Evolutionary conservation across 345 rosid species (phyloP), one percentile per base, ranked within the genome.

Genomic region (Lepidium didymum): DNA sequence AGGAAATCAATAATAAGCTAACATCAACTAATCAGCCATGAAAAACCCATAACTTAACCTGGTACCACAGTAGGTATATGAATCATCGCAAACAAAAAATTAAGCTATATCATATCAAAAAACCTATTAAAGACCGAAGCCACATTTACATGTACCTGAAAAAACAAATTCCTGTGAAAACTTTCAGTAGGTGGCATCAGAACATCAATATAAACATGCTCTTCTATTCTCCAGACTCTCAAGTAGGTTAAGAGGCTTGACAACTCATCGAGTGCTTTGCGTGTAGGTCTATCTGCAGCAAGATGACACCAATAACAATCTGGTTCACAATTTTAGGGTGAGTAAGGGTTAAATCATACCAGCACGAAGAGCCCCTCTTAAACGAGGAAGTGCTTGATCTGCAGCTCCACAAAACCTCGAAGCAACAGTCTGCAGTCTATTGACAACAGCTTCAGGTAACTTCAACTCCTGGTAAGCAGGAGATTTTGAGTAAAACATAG

Each of bases 321-420:
- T 38, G n/a, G 25, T n/a, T 15, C 18, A 63, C 23, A 29, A 12
- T 14, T 27, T 25, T 43, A 56, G 18, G 47, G 8, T 7, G 31
- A 25, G 7, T 21, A 44, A 29, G 38, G 12, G 34, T 25, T 25
- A 62, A 46, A 71, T 61, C 51, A 14, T 87, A 92, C 98, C 96
- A 56, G 91, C 77, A 62, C 86, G 97, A 58, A 93, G 78, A 69
- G 98, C 98, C 50, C 98, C 98, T 77, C 96, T 84, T 78, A 93
- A 74, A 52, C 98, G 87, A 75, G 98, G 90, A 77, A 93, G 92
- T 52, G 96, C 96, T 73, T 88, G 92, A 67, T 90, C 89, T 64
- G 90, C 89, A 80, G 86, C 71, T 72, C 96, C 97, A 78, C 97
- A 93, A 75, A 93, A 93, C 80, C 98, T 86, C 67, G 85, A 83